Conservation (phyloP, 805 yeast species). For the Yarrowia alimentaria region DNA sequence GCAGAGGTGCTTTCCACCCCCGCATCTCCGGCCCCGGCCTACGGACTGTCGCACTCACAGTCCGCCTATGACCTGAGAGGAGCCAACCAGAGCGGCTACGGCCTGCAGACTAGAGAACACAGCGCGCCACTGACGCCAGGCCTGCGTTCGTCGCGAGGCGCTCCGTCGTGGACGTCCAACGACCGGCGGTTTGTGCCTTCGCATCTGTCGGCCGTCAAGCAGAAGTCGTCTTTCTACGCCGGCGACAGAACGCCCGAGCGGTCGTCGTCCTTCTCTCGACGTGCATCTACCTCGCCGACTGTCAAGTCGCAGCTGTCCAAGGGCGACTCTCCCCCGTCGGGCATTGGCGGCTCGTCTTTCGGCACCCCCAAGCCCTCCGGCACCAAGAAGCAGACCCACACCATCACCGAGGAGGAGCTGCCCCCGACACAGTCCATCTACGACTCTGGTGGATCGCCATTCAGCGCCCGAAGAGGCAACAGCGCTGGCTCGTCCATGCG, state of each 20-base stretch:
- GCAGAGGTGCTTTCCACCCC: neutral
- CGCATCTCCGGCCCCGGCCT: neutral
- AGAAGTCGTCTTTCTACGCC: slow-evolving; percentile 28
- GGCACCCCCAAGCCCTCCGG: slow-evolving; percentile 36
- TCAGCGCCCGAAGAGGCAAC: slow-evolving; percentile 5
- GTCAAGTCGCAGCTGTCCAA: slow-evolving; percentile 10
- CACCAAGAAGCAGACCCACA: slow-evolving; percentile 29
- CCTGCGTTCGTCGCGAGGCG: slow-evolving; percentile 14
- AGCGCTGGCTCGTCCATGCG: neutral
- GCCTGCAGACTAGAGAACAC: neutral
- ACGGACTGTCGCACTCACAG: slow-evolving; percentile 12
- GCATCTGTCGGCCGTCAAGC: slow-evolving; percentile 20
- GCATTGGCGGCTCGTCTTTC: slow-evolving; percentile 31
- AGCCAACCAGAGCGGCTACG: neutral
- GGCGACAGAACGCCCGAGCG: slow-evolving; percentile 21
- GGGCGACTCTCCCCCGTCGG: slow-evolving; percentile 9
- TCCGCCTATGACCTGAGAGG: slow-evolving; percentile 24
- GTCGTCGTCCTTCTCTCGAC: slow-evolving; percentile 5
- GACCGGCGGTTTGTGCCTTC: slow-evolving; percentile 29
- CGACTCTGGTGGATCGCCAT: slow-evolving; percentile 31
- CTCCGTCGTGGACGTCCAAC: slow-evolving; percentile 28
- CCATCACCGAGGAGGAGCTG: slow-evolving; percentile 32
- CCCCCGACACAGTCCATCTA: slow-evolving; percentile 34
- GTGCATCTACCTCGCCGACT: slow-evolving; percentile 14
- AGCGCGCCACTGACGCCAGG: slow-evolving; percentile 20